Evolutionary conservation across 495 filamentous ascomycete species (phyloP), one percentile per base, ranked within the genome.

Genomic region (Parmelia sp.): DNA sequence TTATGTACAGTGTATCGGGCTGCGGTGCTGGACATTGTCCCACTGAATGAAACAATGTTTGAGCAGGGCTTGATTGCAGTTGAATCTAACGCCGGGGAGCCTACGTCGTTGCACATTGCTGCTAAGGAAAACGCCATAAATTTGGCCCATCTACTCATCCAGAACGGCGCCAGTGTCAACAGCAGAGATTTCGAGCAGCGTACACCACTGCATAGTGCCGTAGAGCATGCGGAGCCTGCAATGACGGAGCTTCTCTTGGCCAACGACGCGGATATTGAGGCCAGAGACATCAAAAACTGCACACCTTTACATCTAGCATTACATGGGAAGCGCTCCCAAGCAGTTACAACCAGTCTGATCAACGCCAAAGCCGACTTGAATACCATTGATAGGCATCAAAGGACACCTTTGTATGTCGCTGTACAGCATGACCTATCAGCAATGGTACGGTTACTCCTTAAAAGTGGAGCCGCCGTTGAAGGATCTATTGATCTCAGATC

Each of bases 201-300:
- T n/a, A 11, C 7, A 27, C 47, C 60, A 17, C 23, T 62, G 21
- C 35, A 29, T 17, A 11, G 21, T 19, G 60, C 60, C 23, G 47
- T 23, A 39, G 9, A 10, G 10, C n/a, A 42, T 12, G 45, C 33
- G 21, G 10, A 29, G 23, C 0, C 14, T 1, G 23, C 14, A 4
- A 36, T 37, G 35, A 14, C 42, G 21, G 14, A 53, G 31, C 14
- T 61, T n/a, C 33, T 61, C 4, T 45, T 61, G 1, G 33, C 29
- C 3, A 39, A 61, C 10, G 27, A 39, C 23, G 60, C 23, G 12
- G 33, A 53, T 19, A 1, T 55, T 40, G 14, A 25, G 33, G 60
- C 33, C 23, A 5, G 8, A 2, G 19, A 4, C 44, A 7, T 0
- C 5, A 1, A 0, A 19, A 12, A 2, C 0, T 1, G 15, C 7